Evolutionary conservation across 345 rosid species (phyloP).

Genomic region (Eucalyptus erythrocorys): DNA sequence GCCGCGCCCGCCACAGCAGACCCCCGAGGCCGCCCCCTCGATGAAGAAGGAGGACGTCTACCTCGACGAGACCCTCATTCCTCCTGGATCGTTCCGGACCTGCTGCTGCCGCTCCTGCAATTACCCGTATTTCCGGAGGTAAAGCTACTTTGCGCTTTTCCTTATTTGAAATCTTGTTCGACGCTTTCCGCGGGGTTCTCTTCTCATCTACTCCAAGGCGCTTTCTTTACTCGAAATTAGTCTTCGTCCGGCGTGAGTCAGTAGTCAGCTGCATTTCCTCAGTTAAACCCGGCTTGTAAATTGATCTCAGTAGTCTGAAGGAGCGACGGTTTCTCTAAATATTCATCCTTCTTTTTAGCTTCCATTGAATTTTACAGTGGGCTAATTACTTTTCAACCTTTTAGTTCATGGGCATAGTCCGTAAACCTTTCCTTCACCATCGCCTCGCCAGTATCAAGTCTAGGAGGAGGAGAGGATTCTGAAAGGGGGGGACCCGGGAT

Average conservation of each 20-base stretch:
- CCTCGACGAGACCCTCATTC: background rate
- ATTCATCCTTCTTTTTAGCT: background rate
- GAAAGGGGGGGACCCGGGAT: background rate
- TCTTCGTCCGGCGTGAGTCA: background rate
- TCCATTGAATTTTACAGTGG: background rate
- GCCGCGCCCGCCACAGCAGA: no score
- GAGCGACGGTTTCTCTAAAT: background rate
- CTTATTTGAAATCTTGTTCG: no score
- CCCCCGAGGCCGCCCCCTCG: background rate
- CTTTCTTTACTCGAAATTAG: background rate
- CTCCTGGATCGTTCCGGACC: background rate
- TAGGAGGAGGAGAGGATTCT: background rate
- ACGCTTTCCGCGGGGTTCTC: no score
- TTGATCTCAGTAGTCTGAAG: background rate
- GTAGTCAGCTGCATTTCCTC: background rate
- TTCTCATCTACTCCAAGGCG: no score
- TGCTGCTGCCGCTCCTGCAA: background rate
- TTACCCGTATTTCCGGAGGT: background rate
- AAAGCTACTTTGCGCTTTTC: background rate
- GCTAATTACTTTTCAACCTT: no score
- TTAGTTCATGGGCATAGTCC: background rate
- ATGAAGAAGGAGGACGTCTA: no score
- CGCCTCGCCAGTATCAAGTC: background rate
- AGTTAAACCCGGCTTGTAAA: background rate
- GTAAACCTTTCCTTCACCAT: background rate